A percentile compares a stretch with the other conserved stretches of the same genome.
Conservation (phyloP, 164 flowering plant genomes). For the Vitis cinerea region DNA sequence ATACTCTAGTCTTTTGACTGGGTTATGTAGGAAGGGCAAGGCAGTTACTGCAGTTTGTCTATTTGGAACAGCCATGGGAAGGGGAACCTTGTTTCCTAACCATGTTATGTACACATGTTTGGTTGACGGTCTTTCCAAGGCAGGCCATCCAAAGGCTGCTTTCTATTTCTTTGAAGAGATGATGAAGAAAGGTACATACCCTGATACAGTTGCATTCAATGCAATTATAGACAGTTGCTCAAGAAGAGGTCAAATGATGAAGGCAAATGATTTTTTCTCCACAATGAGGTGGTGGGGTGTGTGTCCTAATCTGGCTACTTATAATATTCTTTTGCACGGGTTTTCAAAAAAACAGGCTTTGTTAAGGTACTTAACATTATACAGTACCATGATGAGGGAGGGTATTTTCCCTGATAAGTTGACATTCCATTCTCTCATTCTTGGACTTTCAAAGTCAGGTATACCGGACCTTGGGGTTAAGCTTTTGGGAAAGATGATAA, state of each 20-base stretch:
- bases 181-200: conserved; percentile 36
- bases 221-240: conserved; percentile 57
- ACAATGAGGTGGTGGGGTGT: conserved; percentile 30
- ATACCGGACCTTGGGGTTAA: conserved; percentile 46
- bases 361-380: conserved; percentile 35
- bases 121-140: conserved; percentile 60
- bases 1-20: conserved; percentile 53
- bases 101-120: conserved; percentile 53
- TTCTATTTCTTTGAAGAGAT: conserved; percentile 54
- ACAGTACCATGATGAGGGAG: conserved; percentile 31
- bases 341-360: conserved; percentile 43
- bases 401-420: conserved; percentile 56
- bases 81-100: conserved; percentile 31
- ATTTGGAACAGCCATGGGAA: conserved; percentile 31
- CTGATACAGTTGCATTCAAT: conserved; percentile 53
- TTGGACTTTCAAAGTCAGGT: conserved; percentile 60
- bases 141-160: conserved; percentile 59
- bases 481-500: conserved; percentile 52
- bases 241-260: conserved; percentile 47
- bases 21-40: conserved; percentile 58
- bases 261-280: conserved; percentile 29
- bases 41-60: conserved; percentile 56
- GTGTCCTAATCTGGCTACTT: conserved; percentile 58
- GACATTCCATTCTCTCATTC: conserved; percentile 65
- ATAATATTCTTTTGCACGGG: conserved; percentile 73